phyloP scores from a whole-genome alignment of 2,329 filamentous ascomycete species.

The Colletotrichum falcatum region DNA sequence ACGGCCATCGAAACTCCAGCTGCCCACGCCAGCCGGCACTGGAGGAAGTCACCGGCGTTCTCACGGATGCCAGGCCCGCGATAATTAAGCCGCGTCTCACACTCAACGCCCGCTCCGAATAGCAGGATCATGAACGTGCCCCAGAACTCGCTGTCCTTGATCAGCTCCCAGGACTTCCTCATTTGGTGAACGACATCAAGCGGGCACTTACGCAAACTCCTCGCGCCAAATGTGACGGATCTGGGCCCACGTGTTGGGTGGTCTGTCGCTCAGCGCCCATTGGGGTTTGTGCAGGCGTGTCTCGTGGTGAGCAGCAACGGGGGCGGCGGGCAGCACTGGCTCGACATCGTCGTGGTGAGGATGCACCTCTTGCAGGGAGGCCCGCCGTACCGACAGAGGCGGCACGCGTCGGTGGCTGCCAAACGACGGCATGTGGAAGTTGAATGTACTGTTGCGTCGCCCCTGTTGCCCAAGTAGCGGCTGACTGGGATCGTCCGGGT shows the following conservation, averaged over 20 bases:
- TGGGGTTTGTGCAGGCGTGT: constrained; percentile 38
- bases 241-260: constrained; percentile 35
- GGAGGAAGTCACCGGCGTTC: constrained; percentile 36
- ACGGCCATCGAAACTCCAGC: constrained; percentile 34
- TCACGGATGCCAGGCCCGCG: constrained; percentile 24
- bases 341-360: constrained; percentile 35
- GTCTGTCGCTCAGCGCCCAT: constrained; percentile 35
- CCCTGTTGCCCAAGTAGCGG: constrained; percentile 24
- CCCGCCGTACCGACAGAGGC: constrained; percentile 23
- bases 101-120: constrained; percentile 38
- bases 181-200: no score
- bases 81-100: constrained; percentile 35
- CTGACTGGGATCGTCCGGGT: constrained; percentile 32
- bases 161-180: background rate
- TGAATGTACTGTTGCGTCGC: constrained; percentile 27
- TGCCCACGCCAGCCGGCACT: constrained; percentile 37
- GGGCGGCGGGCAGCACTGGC: constrained; percentile 33
- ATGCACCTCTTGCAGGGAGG: constrained; percentile 36
- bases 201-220: constrained; percentile 28
- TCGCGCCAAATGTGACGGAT: constrained; percentile 33
- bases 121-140: constrained; percentile 38
- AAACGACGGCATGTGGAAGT: constrained; percentile 19
- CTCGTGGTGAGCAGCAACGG: constrained; percentile 33
- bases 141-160: constrained; percentile 30
- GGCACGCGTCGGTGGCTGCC: constrained; percentile 16